Evolutionary conservation across 176 grass and related monocot genomes (phyloP), one percentile per base, ranked within the genome.

Genomic region (Oryza glaberrima): DNA sequence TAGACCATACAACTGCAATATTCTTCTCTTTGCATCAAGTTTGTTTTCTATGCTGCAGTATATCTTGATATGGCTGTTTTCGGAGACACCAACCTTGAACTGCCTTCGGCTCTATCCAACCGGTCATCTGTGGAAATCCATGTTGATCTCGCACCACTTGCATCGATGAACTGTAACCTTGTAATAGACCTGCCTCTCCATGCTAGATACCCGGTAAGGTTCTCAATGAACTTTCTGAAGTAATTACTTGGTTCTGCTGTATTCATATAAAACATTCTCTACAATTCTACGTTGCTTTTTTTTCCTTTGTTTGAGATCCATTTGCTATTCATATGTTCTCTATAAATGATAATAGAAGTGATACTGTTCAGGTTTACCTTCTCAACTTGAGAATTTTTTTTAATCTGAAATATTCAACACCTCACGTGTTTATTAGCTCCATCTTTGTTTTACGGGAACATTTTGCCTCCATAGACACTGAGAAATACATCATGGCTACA

Each of bases 61-160:
- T 94, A 90, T 60, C 78, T 85, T 58, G 83, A 92, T 51, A 93
- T 87, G 41, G 77, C 83, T 79, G 91, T 98, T 83, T 94, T 90
- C 58, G 96, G 96, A 45, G 96, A 98, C 75, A 84, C 89, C 16
- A 98, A 95, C 76, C 86, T 98, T 69, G 96, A 98, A 86, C 56
- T 92, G 38, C 96, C 96, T 6, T 84, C 93, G 30, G 91, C 91
- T 75, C 74, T 98, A 11, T 98, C 96, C 75, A 94, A 95, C 67
- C 69, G 15, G 45, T 95, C 96, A 44, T 60, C 89, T 87, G 89
- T 94, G 71, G 93, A 98, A 67, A 84, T 98, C 79, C 96, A 98
- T 82, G 77, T 92, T 73, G 83, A 90, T 77, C 25, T 94, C 54
- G 41, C 49, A 5, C 19, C 41, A 67, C 43, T 58, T 26, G 78